Base-by-base conservation (phyloP, 306 rosid genomes). In the Clitoria ternatea region DNA sequence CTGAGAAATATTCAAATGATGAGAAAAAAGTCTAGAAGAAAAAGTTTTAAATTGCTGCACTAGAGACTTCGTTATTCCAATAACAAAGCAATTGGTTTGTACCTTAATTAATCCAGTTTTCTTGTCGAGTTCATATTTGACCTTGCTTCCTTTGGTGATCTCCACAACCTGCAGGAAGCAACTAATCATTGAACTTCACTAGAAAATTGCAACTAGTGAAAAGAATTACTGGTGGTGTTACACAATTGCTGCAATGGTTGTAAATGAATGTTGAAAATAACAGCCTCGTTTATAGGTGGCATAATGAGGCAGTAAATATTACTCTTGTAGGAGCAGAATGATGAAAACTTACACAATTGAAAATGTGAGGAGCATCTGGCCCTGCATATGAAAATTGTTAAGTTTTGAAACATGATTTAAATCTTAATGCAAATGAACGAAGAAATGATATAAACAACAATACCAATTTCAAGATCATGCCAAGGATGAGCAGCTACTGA, bases 401-500 rank as follows among this genome's bases (percentile, higher is more conserved):
- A 61, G 3, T 60, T 66, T 55, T 2, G 72, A 53, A 65, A 47
- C 74, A 37, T 20, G 40, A 76, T 82, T 67, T n/a, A 80, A 79
- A 29, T 63, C 39, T n/a, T 32, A 32, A 71, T 61, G 20, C 13
- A 13, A 24, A 56, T 69, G 7, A 9, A 35, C 27, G 54, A 19
- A 62, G 33, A 19, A 45, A 45, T 36, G 30, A 18, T 44, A 37
- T 14, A 0, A 23, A 17, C 44, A 23, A 62, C 7, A n/a, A 43
- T 86, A 93, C 98, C 97, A 59, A 91, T 91, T 81, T 95, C 99
- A 56, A 91, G 97, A 85, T 91, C 99, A 80, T 95, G 99, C 99
- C 99, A 95, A 56, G 97, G 96, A 77, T 91, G 96, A 3, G 97
- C 97, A 80, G 93, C 99, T 27, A 91, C 91, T 4, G 97, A 89